Percentiles rank a stretch among this genome's conserved stretches.
phyloP scores from a whole-genome alignment of 352 stramenopile species.

The Phytopythium vexans region DNA sequence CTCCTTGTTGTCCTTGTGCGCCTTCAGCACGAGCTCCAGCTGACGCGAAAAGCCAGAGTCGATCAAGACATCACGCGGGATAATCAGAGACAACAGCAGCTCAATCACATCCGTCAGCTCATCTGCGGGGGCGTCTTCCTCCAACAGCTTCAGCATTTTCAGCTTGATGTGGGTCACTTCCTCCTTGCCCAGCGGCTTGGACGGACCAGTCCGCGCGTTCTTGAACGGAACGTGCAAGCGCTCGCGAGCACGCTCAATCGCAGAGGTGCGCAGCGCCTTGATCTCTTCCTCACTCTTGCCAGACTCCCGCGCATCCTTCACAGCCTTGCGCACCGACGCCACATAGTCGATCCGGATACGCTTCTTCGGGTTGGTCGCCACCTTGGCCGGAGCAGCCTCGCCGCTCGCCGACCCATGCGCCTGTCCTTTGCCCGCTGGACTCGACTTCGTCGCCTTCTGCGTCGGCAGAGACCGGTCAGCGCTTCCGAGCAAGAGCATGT shows the following conservation, averaged over 20 bases:
- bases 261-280: constrained; percentile 57
- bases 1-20: constrained; percentile 86
- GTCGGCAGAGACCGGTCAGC: constrained; percentile 40
- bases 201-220: constrained; percentile 62
- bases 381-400: constrained; percentile 2
- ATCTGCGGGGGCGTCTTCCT: constrained; percentile 77
- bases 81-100: constrained; percentile 73
- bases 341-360: constrained; percentile 86
- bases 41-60: constrained; percentile 75
- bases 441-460: constrained; percentile 29
- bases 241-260: constrained; percentile 75
- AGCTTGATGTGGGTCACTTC: constrained; percentile 83
- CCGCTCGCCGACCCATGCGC: constrained; percentile 3
- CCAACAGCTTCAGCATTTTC: constrained; percentile 81
- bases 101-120: constrained; percentile 82
- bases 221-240: constrained; percentile 81
- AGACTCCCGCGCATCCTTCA: constrained; percentile 73
- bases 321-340: constrained; percentile 74
- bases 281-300: constrained; percentile 79
- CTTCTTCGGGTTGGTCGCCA: constrained; percentile 55
- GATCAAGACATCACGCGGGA: constrained; percentile 67
- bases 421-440: constrained; percentile 22
- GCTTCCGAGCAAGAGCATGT: constrained; percentile 59
- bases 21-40: constrained; percentile 70
- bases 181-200: constrained; percentile 77